phyloP scores from a whole-genome alignment of 352 stramenopile species.

The Globisporangium nunn region DNA sequence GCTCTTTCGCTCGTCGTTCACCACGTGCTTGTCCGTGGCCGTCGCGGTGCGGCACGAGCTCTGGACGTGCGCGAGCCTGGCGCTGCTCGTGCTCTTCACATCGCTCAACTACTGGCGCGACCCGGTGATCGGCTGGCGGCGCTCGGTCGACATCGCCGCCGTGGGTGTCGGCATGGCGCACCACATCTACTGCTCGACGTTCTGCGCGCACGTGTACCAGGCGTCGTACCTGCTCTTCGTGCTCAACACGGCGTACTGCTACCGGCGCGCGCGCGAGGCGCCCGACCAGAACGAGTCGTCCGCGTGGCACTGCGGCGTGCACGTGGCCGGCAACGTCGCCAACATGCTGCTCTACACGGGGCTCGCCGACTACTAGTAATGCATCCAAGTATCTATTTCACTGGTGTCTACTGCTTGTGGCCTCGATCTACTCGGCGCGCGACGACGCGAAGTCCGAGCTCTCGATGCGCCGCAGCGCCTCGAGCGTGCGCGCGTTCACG shows the following conservation, averaged over 20 bases:
- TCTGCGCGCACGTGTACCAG: conserved; percentile 47
- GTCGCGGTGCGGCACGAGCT: conserved; percentile 43
- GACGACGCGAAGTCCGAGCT: conserved; percentile 51
- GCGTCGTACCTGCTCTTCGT: conserved; percentile 54
- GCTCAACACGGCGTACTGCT: conserved; percentile 68
- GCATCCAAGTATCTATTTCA: not conserved
- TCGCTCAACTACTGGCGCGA: conserved; percentile 85
- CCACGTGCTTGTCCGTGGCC: conserved; percentile 55
- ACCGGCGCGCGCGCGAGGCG: conserved; percentile 51
- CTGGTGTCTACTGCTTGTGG: not conserved
- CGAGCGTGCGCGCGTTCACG: conserved; percentile 34
- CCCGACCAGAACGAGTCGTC: conserved; percentile 61
- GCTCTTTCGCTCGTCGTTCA: conserved; percentile 69
- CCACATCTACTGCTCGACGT: conserved; percentile 57
- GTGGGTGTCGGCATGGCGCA: conserved; percentile 51
- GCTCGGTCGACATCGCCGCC: conserved; percentile 56
- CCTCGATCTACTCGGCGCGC: conserved; percentile 18
- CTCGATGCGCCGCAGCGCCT: conserved; percentile 38
- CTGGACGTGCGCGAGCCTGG: conserved; percentile 54
- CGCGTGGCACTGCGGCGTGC: conserved; percentile 72
- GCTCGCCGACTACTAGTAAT: conserved; percentile 29
- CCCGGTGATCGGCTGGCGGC: conserved; percentile 66
- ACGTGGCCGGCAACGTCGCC: conserved; percentile 67
- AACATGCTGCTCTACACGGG: conserved; percentile 75
- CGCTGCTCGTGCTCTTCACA: conserved; percentile 67